Conservation (phyloP, 352 stramenopile species). For the Globisporangium splendens region DNA sequence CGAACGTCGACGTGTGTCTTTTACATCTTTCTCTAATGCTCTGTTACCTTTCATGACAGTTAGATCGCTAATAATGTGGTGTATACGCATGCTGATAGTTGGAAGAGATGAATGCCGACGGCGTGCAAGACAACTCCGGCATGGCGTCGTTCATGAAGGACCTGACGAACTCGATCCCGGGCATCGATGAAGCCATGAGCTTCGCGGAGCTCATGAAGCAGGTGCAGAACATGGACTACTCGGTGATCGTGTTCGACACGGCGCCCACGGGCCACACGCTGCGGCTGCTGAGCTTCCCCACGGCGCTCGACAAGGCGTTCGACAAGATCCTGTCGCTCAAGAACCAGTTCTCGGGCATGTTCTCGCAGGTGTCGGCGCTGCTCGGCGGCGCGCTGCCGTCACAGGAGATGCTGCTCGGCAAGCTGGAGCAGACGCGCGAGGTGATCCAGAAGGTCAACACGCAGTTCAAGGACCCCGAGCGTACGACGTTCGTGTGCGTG, state of each 20-base stretch:
- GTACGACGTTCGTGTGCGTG: conserved; percentile 99
- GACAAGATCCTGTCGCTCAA: conserved; percentile 98
- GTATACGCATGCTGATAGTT: conserved; percentile 31
- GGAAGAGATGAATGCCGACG: conserved; percentile 79
- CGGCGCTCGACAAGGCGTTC: conserved; percentile 97
- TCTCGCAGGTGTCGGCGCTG: conserved; percentile 79
- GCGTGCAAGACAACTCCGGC: conserved; percentile 82
- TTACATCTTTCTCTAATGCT: too few species aligned
- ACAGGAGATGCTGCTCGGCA: conserved; percentile 94
- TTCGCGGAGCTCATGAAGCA: conserved; percentile 99
- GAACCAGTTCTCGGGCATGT: conserved; percentile 87
- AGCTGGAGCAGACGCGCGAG: conserved; percentile 94
- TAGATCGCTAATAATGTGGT: conserved; percentile 6
- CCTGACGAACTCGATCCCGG: conserved; percentile 96
- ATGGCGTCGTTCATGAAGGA: conserved; percentile 96
- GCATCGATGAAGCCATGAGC: conserved; percentile 99
- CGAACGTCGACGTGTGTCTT: conserved; percentile 75
- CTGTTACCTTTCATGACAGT: neutral
- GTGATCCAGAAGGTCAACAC: conserved; percentile 99
- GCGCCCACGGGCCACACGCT: conserved; percentile 97
- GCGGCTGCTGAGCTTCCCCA: conserved; percentile 95
- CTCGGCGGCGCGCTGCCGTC: conserved; percentile 71
- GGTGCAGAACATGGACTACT: conserved; percentile 97
- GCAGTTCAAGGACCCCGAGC: conserved; percentile 97
- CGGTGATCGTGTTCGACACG: conserved; percentile 98